Evolutionary conservation across 139 green algal genomes (phyloP), one percentile per base, ranked within the genome.

Genomic region (Bryopsis sp.): DNA sequence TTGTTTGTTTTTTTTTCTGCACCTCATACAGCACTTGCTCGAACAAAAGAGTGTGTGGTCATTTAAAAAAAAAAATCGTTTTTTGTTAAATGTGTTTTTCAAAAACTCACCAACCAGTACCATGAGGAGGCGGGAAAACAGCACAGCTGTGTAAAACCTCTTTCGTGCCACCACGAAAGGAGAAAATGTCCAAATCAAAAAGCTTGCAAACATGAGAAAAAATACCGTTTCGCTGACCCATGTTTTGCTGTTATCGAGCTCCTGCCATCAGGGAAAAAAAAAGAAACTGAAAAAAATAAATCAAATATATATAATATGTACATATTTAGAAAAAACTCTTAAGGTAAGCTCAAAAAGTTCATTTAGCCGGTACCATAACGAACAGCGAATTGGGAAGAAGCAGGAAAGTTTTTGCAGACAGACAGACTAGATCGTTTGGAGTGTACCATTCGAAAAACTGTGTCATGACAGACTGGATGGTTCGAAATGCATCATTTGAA

Each of bases 191-290:
- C 90, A 96, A 37, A 94, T 26, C 4, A 91, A 69, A 24, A 94
- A 93, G 3, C 50, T 72, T 6, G 76, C 79, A 50, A 94, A 90
- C 2, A 92, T 59, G 8, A 72, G 79, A 2, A 74, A 78, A 46
- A 95, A 95, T 3, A 95, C 81, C 7, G 72, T 71, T 69, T 95
- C 89, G 61, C 80, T 91, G n/a, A 94, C 80, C 88, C 86, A 94
- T 28, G 85, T 76, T n/a, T 89, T 81, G 2, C 82, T 61, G 1
- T 78, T 59, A 1, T 85, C 86, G 33, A 95, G 68, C 70, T 93
- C 88, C 84, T 90, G 74, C 64, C 72, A 19, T 28, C 63, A 26
- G 34, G 43, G 19, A 8, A 50, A 64, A 11, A 64, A 50, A 24
- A 15, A 24, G 31, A 50, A 24, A 8, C 15, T 64, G 57, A 64